Percentiles rank a stretch among this genome's conserved stretches.
Conservation (phyloP, 2,329 filamentous ascomycete species). For the Epichloe sibirici region DNA sequence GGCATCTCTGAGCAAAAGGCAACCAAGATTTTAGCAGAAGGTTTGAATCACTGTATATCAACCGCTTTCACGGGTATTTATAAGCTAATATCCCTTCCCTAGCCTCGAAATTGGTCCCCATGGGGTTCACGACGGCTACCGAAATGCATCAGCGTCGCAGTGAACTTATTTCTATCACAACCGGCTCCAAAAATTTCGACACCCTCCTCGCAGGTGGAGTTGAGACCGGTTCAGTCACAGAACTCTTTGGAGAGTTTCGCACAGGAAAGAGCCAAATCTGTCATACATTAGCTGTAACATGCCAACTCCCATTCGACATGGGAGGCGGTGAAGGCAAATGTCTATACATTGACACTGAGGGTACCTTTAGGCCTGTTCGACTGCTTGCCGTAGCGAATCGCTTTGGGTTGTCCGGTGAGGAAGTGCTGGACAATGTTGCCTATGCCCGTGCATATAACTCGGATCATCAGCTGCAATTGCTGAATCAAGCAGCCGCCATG, state of each 20-base stretch:
- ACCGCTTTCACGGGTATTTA: neutral
- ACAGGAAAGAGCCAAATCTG: conserved; percentile 98
- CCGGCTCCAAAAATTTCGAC: conserved; percentile 93
- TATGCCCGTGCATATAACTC: conserved; percentile 98
- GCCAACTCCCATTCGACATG: conserved; percentile 97
- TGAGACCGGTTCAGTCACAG: conserved; percentile 94
- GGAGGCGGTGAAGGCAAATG: conserved; percentile 97
- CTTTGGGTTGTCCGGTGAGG: conserved; percentile 89
- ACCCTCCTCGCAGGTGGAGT: conserved; percentile 88
- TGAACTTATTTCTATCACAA: conserved; percentile 95
- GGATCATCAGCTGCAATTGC: conserved; percentile 87
- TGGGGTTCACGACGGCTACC: conserved; percentile 97
- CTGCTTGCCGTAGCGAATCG: conserved; percentile 85
- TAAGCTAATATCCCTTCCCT: conserved; percentile 6
- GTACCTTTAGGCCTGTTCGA: conserved; percentile 88
- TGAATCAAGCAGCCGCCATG: conserved; percentile 94
- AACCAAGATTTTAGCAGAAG: conserved; percentile 78
- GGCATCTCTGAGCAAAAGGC: conserved; percentile 97
- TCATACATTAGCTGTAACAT: conserved; percentile 96
- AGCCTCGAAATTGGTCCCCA: conserved; percentile 93
- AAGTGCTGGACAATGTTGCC: conserved; percentile 95
- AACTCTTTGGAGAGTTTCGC: conserved; percentile 95
- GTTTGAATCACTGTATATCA: conserved; percentile 32
- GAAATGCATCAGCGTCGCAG: conserved; percentile 97
- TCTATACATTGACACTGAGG: conserved; percentile 96